A percentile compares a stretch with the other conserved stretches of the same genome.
Evolutionary conservation across 1,284 basidiomycete species (phyloP).

Genomic region (Ustilago shanxiensis): DNA sequence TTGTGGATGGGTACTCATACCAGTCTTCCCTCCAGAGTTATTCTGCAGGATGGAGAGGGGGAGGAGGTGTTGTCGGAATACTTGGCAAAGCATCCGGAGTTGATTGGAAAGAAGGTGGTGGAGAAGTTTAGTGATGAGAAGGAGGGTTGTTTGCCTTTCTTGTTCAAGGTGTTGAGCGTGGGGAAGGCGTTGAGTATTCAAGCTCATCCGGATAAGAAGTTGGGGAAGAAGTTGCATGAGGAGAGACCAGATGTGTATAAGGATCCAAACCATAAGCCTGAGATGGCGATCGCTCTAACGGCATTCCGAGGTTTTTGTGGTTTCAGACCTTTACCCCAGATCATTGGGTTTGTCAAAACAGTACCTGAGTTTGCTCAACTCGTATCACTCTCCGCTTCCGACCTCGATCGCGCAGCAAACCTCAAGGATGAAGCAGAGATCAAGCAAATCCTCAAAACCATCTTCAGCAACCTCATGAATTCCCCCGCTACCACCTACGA

Average conservation of each 20-base stretch:
- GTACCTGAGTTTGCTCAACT: slow-evolving; percentile 82
- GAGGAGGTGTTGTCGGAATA: slow-evolving; percentile 38
- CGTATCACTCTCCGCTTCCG: slow-evolving; percentile 19
- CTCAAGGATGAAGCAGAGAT: slow-evolving; percentile 12
- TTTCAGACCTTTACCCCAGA: slow-evolving; percentile 82
- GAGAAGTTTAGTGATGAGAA: slow-evolving; percentile 37
- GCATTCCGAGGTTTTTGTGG: slow-evolving; percentile 92
- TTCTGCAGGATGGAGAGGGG: not conserved
- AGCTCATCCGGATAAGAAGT: slow-evolving; percentile 93
- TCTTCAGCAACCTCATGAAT: slow-evolving; percentile 61
- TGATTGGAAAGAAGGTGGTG: slow-evolving; percentile 49
- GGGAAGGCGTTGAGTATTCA: slow-evolving; percentile 96
- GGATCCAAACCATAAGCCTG: slow-evolving; percentile 95
- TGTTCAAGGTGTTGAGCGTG: slow-evolving; percentile 78
- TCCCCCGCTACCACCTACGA: slow-evolving; percentile 9
- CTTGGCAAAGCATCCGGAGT: slow-evolving; percentile 47
- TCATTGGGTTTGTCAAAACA: slow-evolving; percentile 77
- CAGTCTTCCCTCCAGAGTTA: slow-evolving; percentile 82
- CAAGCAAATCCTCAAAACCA: slow-evolving; percentile 37
- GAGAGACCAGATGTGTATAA: slow-evolving; percentile 88
- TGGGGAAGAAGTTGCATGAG: slow-evolving; percentile 82
- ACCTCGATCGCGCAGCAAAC: slow-evolving; percentile 7
- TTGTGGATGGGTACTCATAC: slow-evolving; percentile 98
- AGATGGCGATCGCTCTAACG: slow-evolving; percentile 96
- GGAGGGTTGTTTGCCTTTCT: slow-evolving; percentile 60